Percentiles rank a stretch among this genome's conserved stretches.
Conservation (phyloP, 2,329 filamentous ascomycete genomes). For the Rhexocercosporidium sp. region DNA sequence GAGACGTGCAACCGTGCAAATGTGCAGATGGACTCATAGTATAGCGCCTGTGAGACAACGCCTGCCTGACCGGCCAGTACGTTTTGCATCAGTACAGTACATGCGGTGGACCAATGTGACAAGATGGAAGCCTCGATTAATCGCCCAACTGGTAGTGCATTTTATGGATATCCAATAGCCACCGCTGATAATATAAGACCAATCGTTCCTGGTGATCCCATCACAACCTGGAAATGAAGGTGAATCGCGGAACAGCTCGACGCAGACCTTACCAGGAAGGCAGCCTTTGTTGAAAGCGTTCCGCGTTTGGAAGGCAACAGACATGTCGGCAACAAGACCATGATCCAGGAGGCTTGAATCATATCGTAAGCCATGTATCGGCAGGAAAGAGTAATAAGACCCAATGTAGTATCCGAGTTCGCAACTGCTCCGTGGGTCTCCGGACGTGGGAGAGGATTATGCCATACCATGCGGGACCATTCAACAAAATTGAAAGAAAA, state of each 20-base stretch:
- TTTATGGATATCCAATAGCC: not conserved
- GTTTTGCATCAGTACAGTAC: not conserved
- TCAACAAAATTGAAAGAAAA: not conserved
- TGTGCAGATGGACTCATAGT: constrained; percentile 11
- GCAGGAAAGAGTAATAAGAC: not conserved
- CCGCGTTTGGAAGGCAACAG: not conserved
- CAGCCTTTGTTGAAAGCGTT: not conserved
- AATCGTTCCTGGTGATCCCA: not conserved
- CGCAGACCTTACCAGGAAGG: not conserved
- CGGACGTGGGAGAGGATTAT: not conserved
- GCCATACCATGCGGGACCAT: constrained; percentile 3
- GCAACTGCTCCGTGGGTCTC: not conserved
- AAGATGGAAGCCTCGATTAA: not conserved
- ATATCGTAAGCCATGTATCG: not conserved
- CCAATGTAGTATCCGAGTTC: not conserved
- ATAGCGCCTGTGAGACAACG: not conserved
- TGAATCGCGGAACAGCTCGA: not conserved
- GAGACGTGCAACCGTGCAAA: not conserved
- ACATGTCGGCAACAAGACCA: not conserved
- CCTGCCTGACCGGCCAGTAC: not conserved
- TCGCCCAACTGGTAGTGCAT: not conserved
- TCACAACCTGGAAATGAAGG: not conserved
- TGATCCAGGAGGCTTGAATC: constrained; percentile 5
- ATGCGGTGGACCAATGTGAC: too few relatives aligned
- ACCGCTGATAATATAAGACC: not conserved